Evolutionary conservation across 495 filamentous ascomycete genomes (phyloP).

Genomic region (Penicillium argentinense): DNA sequence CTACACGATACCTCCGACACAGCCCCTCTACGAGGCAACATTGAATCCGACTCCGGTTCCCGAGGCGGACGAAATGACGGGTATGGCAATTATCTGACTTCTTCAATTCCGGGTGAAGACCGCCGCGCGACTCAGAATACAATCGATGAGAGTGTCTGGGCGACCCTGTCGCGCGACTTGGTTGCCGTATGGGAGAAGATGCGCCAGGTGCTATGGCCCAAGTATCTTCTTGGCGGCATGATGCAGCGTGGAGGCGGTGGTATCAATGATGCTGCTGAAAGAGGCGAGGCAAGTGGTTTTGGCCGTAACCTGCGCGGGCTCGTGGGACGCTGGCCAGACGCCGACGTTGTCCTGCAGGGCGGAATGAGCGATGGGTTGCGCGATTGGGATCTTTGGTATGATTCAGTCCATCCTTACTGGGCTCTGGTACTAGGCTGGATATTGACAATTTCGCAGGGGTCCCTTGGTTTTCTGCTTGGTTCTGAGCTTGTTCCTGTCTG

Average conservation of each 20-base stretch:
- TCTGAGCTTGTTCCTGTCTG: constrained; percentile 80
- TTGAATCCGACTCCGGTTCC: constrained; percentile 56
- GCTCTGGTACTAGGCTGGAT: too few relatives aligned
- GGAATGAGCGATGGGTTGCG: constrained; percentile 84
- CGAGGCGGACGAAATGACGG: constrained; percentile 40
- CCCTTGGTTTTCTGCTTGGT: constrained; percentile 90
- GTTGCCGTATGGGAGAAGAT: constrained; percentile 96
- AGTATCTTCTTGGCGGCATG: constrained; percentile 80
- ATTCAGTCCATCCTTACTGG: neutral
- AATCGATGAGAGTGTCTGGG: constrained; percentile 96
- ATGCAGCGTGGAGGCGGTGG: constrained; percentile 65
- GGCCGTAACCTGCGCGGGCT: constrained; percentile 62
- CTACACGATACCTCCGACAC: constrained; percentile 67
- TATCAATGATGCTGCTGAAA: constrained; percentile 63
- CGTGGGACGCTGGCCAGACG: constrained; percentile 70
- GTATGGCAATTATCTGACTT: constrained; percentile 70
- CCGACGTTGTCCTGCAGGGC: constrained; percentile 68
- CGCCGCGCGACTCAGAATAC: constrained; percentile 90
- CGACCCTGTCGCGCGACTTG: constrained; percentile 87
- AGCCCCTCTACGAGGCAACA: constrained; percentile 78
- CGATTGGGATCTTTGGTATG: constrained; percentile 94
- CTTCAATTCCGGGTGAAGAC: constrained; percentile 89
- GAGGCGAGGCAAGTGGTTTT: constrained; percentile 63
- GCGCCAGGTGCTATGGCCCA: constrained; percentile 95
- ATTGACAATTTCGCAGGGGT: constrained; percentile 54